A percentile compares a stretch with the other conserved stretches of the same genome.
Evolutionary conservation across 2,329 filamentous ascomycete species (phyloP).

Genomic region (Bretziella fagacearum): DNA sequence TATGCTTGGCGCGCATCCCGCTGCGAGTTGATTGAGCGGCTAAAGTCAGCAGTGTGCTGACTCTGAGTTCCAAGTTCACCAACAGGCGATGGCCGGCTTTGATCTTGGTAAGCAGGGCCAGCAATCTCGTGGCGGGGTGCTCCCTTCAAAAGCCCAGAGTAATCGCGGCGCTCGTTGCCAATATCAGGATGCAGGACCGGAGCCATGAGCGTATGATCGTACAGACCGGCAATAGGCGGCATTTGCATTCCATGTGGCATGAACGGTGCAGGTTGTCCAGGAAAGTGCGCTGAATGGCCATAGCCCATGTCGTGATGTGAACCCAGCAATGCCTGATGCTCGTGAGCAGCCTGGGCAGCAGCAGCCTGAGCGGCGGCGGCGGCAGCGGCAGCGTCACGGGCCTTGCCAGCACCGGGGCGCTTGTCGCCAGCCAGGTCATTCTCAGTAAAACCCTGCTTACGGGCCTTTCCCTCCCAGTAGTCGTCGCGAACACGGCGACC

Average conservation of each 20-base stretch:
- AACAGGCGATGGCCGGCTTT: slow-evolving; percentile 57
- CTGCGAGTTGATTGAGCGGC: slow-evolving; percentile 65
- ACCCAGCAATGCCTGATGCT: slow-evolving; percentile 39
- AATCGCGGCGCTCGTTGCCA: slow-evolving; percentile 42
- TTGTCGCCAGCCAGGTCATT: slow-evolving; percentile 93
- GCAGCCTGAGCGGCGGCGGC: slow-evolving; percentile 39
- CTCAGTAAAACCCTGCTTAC: slow-evolving; percentile 96
- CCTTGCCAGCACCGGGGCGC: slow-evolving; percentile 77
- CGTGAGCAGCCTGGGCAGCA: slow-evolving; percentile 5
- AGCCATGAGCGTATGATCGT: slow-evolving; percentile 27
- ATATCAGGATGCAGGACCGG: slow-evolving; percentile 44
- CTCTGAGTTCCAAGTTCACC: slow-evolving; percentile 73
- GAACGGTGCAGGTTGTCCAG: slow-evolving; percentile 49
- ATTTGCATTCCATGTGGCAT: slow-evolving; percentile 58
- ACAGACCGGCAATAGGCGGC: slow-evolving; percentile 31
- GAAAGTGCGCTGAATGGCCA: slow-evolving; percentile 53
- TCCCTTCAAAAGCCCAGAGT: slow-evolving; percentile 57
- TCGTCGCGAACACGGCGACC: slow-evolving; percentile 87
- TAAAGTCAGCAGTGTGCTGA: slow-evolving; percentile 78
- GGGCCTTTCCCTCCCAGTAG: slow-evolving; percentile 95
- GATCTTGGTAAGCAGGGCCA: slow-evolving; percentile 75
- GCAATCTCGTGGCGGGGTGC: slow-evolving; percentile 80
- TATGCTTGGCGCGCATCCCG: slow-evolving; percentile 65
- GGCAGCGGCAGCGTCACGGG: slow-evolving; percentile 42
- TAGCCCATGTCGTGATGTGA: slow-evolving; percentile 82